Base-by-base conservation (phyloP, 1,284 basidiomycete species). In the Acaromyces ingoldii region DNA sequence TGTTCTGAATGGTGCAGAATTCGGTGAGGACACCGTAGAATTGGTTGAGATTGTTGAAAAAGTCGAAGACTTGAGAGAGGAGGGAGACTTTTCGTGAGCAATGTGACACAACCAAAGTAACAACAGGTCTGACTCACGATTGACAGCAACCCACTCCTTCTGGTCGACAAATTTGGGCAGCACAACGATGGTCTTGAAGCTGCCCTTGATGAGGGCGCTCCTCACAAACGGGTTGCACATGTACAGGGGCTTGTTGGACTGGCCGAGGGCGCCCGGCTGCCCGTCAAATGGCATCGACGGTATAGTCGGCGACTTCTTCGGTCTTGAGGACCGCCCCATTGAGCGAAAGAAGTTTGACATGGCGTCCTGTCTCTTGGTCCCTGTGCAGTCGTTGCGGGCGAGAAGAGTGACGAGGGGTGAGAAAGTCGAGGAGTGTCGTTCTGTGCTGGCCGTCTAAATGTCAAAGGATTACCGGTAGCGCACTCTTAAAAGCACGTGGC, bases 141-240 rank as follows among this genome's bases (percentile, higher is more conserved):
- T 96, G 55, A 95, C 87, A 0, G 92, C 93, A 28, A 98, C 90
- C 95, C 95, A 98, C 77, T 98, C 95, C 51, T 69, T 70, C 7
- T 63, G 65, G 28, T 76, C 70, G 47, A 70, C 62, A 51, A 76
- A 97, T 76, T 96, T 96, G 17, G 95, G 95, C 31, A 95, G 83
- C 78, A 91, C 89, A 34, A 97, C 91, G 65, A 98, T 97, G 1
- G 92, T 97, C 79, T 96, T 96, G 80, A 97, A 96, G 75, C 91
- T 93, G 15, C 93, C 93, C 77, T 96, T 97, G 62, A 99, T 92
- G 26, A 99, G 82, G 1, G 93, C 91, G 0, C 91, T 89, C 70
- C 96, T 91, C 49, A 93, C 91, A 73, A 99, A 98, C 44, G 72
- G 72, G 37, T 69, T 64, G 49, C 72, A 75, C n/a, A 75, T 60